Percentiles rank a stretch among this genome's conserved stretches.
These are phyloP conservation scores for Ensete ventricosum DNA, from an alignment of 176 grass and related monocot species.

Conservation along the genomic window DNA sequence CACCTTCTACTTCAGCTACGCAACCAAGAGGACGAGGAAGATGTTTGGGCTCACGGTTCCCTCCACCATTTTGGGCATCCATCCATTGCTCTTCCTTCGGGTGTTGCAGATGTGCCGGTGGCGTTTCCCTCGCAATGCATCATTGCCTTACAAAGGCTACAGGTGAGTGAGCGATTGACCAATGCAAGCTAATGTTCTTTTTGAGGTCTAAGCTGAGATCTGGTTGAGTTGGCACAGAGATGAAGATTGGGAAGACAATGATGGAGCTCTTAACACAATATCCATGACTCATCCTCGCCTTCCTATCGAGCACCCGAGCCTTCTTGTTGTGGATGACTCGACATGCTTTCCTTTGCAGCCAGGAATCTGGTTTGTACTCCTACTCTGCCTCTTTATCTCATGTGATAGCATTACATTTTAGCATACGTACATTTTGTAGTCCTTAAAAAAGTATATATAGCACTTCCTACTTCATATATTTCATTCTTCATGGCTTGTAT, in stretches of 20 bases:
- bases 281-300: conserved; percentile 86
- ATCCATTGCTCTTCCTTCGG: conserved; percentile 51
- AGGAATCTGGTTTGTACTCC: conserved; percentile 49
- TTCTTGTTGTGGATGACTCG: conserved; percentile 33
- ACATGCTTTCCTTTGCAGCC: conserved; percentile 37
- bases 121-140: conserved; percentile 27
- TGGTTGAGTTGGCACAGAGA: conserved; percentile 24
- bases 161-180: conserved; percentile 20
- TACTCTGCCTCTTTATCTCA: neutral
- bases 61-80: conserved; percentile 32
- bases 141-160: conserved; percentile 45
- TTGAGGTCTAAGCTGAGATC: neutral
- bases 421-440: neutral
- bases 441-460: too few species aligned
- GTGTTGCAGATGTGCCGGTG: conserved; percentile 59
- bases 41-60: conserved; percentile 31
- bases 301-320: conserved; percentile 66
- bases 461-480: too few species aligned
- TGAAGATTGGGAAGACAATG: conserved; percentile 97
- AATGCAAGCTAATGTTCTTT: too few species aligned
- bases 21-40: conserved; percentile 36
- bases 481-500: too few species aligned
- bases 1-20: conserved; percentile 85
- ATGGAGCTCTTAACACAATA: conserved; percentile 86
- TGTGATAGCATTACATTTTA: neutral